Evolutionary conservation across 192 early-diverging fungal genomes (phyloP).

Genomic region (Geranomyces michiganensis): DNA sequence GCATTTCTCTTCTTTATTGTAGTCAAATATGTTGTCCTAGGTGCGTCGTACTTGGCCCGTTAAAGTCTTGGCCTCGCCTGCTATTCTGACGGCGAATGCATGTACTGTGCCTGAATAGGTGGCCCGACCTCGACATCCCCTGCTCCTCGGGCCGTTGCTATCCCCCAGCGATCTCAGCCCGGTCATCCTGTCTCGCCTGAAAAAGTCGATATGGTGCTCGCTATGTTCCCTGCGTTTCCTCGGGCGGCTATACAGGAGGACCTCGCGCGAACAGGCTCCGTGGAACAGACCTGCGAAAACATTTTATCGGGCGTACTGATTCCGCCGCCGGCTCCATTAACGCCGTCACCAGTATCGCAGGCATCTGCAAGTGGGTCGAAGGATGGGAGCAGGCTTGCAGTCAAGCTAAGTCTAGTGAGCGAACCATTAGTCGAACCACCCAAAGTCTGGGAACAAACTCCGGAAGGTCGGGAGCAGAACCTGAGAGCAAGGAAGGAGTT

Average conservation of each 20-base stretch:
- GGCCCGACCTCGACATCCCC: too few relatives aligned
- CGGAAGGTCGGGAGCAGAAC: constrained; percentile 62
- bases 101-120: too few relatives aligned
- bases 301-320: constrained; percentile 42
- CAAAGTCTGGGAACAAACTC: constrained; percentile 63
- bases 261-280: constrained; percentile 79
- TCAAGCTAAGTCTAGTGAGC: background rate
- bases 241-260: constrained; percentile 73
- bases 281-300: constrained; percentile 80
- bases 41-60: background rate
- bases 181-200: constrained; percentile 6
- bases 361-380: background rate
- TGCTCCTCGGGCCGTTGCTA: background rate
- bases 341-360: background rate
- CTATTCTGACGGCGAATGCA: too few relatives aligned
- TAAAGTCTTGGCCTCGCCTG: too few relatives aligned
- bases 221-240: constrained; percentile 84
- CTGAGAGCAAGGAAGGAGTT: constrained; percentile 68
- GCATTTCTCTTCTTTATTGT: constrained; percentile 7
- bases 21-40: constrained; percentile 24
- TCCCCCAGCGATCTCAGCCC: background rate
- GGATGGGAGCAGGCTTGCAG: background rate
- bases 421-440: constrained; percentile 47
- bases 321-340: constrained; percentile 15
- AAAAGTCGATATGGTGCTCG: constrained; percentile 69